These are phyloP conservation scores for Ascochyta clinopodiicola DNA, from an alignment of 2,329 filamentous ascomycete genomes.

Conservation along the genomic window DNA sequence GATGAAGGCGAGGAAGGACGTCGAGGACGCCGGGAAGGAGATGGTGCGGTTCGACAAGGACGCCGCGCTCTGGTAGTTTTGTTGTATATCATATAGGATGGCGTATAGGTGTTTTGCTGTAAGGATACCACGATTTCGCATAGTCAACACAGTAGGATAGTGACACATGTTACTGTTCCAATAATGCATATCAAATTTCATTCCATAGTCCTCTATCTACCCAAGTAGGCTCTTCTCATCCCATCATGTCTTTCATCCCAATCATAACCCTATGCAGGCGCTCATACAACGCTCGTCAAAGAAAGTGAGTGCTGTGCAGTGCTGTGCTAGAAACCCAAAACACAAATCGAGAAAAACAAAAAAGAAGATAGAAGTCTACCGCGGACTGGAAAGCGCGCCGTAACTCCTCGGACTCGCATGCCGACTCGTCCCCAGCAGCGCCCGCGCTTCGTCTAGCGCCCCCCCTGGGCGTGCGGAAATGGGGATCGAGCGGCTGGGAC, in stretches of 20 bases:
- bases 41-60: constrained; percentile 88
- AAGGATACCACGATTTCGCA: constrained; percentile 7
- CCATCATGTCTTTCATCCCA: too few species aligned
- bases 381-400: constrained; percentile 20
- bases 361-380: not conserved
- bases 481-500: constrained; percentile 18
- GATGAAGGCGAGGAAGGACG: constrained; percentile 99
- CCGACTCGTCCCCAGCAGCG: constrained; percentile 41
- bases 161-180: not conserved
- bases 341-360: too few species aligned
- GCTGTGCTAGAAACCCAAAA: too few species aligned
- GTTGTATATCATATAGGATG: not conserved
- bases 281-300: too few species aligned
- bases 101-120: constrained; percentile 7
- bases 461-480: constrained; percentile 24
- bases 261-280: too few species aligned
- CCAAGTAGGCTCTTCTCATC: too few species aligned
- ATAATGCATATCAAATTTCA: not conserved
- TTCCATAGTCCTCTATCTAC: too few species aligned
- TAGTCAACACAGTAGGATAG: not conserved
- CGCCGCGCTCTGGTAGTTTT: constrained; percentile 68
- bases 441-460: constrained; percentile 46
- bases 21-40: constrained; percentile 93
- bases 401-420: constrained; percentile 47
- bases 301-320: too few species aligned